Percentiles rank a stretch among this genome's conserved stretches.
These are phyloP conservation scores for Globisporangium sylvaticum DNA, from an alignment of 352 stramenopile species.

Conservation along the genomic window DNA sequence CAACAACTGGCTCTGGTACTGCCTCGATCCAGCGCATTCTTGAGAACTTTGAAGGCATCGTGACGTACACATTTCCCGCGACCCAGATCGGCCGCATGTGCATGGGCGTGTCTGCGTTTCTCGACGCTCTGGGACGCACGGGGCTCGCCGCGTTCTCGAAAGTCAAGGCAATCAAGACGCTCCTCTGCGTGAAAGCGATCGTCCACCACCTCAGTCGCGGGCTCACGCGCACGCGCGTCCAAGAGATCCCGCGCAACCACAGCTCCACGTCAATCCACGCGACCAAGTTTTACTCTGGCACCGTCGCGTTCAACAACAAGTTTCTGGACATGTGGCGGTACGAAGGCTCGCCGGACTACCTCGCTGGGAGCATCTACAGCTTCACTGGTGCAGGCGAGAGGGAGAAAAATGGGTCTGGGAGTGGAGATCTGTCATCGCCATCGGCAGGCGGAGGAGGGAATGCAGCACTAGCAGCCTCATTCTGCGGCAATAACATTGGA, in stretches of 20 bases:
- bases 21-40: conserved; percentile 40
- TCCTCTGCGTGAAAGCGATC: conserved; percentile 69
- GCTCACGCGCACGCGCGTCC: conserved; percentile 51
- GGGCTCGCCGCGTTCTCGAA: conserved; percentile 54
- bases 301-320: conserved; percentile 73
- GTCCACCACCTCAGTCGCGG: conserved; percentile 75
- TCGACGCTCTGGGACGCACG: conserved; percentile 54
- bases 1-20: background rate
- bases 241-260: conserved; percentile 68
- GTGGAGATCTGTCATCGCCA: background rate
- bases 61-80: conserved; percentile 41
- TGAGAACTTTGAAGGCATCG: conserved; percentile 39
- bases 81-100: conserved; percentile 53
- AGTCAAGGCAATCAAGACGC: conserved; percentile 34
- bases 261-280: conserved; percentile 60
- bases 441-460: background rate
- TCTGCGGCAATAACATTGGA: background rate
- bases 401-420: conserved; percentile 4
- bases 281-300: conserved; percentile 67
- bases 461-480: background rate
- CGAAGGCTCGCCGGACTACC: conserved; percentile 74
- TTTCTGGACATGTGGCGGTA: conserved; percentile 82
- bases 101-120: conserved; percentile 69
- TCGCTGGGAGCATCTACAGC: conserved; percentile 38
- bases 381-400: conserved; percentile 17